phyloP scores from a whole-genome alignment of 2,329 filamentous ascomycete genomes.

The Septoria linicola region DNA sequence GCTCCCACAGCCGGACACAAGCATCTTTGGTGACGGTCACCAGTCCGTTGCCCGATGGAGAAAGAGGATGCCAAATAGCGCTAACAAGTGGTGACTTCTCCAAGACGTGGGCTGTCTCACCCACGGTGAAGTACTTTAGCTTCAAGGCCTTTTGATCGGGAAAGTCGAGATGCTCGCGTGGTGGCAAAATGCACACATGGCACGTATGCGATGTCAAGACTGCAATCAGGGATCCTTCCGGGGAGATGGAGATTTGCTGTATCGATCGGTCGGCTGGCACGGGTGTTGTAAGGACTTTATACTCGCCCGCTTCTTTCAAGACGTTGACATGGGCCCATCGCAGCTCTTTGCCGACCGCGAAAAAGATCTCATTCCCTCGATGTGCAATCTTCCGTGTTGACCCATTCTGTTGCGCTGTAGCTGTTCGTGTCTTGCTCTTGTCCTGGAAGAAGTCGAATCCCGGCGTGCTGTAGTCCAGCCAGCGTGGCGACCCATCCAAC shows the following conservation, averaged over 20 bases:
- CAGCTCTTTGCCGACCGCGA: slow-evolving; percentile 83
- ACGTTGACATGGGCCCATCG: slow-evolving; percentile 84
- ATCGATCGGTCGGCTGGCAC: slow-evolving; percentile 70
- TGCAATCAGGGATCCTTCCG: slow-evolving; percentile 76
- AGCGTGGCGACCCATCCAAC: slow-evolving; percentile 79
- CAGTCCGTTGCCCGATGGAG: slow-evolving; percentile 74
- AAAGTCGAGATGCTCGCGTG: slow-evolving; percentile 71
- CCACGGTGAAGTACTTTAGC: slow-evolving; percentile 85
- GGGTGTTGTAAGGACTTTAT: slow-evolving; percentile 63
- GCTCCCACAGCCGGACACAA: slow-evolving; percentile 84
- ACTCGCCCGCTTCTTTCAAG: slow-evolving; percentile 61
- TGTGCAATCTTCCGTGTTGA: slow-evolving; percentile 67
- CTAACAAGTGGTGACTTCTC: slow-evolving; percentile 78
- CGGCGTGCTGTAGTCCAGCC: slow-evolving; percentile 75
- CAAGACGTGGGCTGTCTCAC: slow-evolving; percentile 86
- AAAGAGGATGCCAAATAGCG: slow-evolving; percentile 88
- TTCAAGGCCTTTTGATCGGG: slow-evolving; percentile 68
- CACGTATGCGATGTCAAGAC: slow-evolving; percentile 85
- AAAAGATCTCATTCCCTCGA: slow-evolving; percentile 83
- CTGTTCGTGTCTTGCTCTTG: slow-evolving; percentile 15
- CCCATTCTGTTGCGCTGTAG: slow-evolving; percentile 19
- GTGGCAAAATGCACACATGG: slow-evolving; percentile 82
- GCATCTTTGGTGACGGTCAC: slow-evolving; percentile 88
- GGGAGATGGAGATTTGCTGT: slow-evolving; percentile 79
- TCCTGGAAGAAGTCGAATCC: slow-evolving; percentile 73